Evolutionary conservation across 805 yeast species (phyloP).

Genomic region (Saccharomyces mikatae): DNA sequence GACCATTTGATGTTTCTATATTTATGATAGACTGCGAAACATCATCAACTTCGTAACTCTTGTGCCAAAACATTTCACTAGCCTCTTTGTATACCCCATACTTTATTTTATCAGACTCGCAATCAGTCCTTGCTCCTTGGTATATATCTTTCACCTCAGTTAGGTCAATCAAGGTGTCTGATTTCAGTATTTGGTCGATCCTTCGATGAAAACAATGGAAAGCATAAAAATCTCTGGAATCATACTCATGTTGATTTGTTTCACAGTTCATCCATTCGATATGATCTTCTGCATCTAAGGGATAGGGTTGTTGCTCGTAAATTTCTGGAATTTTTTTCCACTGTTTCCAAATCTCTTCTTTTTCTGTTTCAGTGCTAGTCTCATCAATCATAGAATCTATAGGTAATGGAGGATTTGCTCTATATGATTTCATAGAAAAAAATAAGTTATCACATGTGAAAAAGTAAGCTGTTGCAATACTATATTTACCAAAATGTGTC

Average conservation of each 20-base stretch:
- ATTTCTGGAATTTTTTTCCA: constrained; percentile 29
- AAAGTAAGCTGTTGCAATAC: constrained; percentile 53
- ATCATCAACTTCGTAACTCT: constrained; percentile 13
- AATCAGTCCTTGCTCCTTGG: constrained; percentile 24
- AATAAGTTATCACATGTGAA: constrained; percentile 55
- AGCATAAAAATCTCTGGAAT: constrained; percentile 47
- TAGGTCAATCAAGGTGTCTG: constrained; percentile 58
- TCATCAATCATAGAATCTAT: constrained; percentile 15
- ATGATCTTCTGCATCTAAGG: constrained; percentile 41
- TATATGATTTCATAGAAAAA: constrained; percentile 45
- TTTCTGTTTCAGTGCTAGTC: constrained; percentile 20
- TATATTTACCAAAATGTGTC: constrained; percentile 32
- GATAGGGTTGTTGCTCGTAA: constrained; percentile 48
- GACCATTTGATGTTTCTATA: constrained; percentile 41
- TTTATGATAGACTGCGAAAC: constrained; percentile 45
- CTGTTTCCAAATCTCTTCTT: constrained; percentile 5
- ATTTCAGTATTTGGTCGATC: constrained; percentile 43
- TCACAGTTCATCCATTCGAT: constrained; percentile 53
- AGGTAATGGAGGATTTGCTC: constrained; percentile 58
- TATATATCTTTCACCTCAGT: constrained; percentile 37
- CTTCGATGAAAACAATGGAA: constrained; percentile 59
- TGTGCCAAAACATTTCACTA: constrained; percentile 14
- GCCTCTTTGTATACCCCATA: constrained; percentile 24
- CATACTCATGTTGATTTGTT: constrained; percentile 34
- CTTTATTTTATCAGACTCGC: constrained; percentile 17